Conservation (phyloP, 768 basidiomycete species). For the Trametes sanguinea region DNA sequence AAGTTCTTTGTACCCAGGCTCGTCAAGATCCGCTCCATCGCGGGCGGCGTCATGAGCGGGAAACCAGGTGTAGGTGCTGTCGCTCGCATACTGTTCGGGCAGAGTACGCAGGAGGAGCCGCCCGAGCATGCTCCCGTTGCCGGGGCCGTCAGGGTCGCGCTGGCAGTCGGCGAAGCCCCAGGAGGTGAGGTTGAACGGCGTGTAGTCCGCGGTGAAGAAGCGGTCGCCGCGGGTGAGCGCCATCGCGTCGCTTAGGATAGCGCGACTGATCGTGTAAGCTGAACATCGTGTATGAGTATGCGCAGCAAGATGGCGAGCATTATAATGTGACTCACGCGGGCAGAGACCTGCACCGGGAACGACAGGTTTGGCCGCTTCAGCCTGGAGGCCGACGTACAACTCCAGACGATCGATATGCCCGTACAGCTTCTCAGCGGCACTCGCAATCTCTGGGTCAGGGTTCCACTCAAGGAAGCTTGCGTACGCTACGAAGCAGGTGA, state of each 20-base stretch:
- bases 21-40: slow-evolving; percentile 61
- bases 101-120: slow-evolving; percentile 74
- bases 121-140: slow-evolving; percentile 76
- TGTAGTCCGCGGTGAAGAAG: slow-evolving; percentile 80
- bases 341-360: slow-evolving; percentile 82
- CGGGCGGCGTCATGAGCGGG: slow-evolving; percentile 79
- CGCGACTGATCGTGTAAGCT: slow-evolving; percentile 83
- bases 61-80: slow-evolving; percentile 85
- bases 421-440: slow-evolving; percentile 76
- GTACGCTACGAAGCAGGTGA: slow-evolving; percentile 49
- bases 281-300: not conserved
- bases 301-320: not conserved
- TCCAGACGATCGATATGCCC: slow-evolving; percentile 76
- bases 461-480: slow-evolving; percentile 82
- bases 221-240: slow-evolving; percentile 85
- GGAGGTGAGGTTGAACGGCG: slow-evolving; percentile 75
- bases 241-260: slow-evolving; percentile 84
- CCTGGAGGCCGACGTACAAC: slow-evolving; percentile 79
- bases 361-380: slow-evolving; percentile 74
- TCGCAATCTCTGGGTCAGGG: slow-evolving; percentile 63
- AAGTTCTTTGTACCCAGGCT: slow-evolving; percentile 54
- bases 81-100: slow-evolving; percentile 65
- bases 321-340: slow-evolving; percentile 52
- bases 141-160: slow-evolving; percentile 67
- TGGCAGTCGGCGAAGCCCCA: slow-evolving; percentile 88